Evolutionary conservation across 1,284 basidiomycete species (phyloP).

Genomic region (Naganishia albida): DNA sequence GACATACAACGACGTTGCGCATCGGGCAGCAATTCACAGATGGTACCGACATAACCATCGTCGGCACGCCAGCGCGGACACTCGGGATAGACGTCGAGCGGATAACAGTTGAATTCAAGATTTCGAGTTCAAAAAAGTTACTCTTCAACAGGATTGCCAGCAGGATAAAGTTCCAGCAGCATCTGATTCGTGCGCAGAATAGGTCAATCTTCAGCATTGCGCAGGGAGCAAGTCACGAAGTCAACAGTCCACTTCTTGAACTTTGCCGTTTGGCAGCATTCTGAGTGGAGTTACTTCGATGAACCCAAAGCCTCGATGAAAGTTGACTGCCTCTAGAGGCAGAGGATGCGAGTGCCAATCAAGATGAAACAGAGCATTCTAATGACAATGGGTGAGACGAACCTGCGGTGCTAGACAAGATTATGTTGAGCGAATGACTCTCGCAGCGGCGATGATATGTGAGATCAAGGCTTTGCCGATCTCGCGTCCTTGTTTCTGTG

Average conservation of each 20-base stretch:
- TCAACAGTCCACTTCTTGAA: neutral
- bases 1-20: neutral
- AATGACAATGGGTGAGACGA: neutral
- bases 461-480: slow-evolving; percentile 1
- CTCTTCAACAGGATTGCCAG: neutral
- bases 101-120: neutral
- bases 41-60: neutral
- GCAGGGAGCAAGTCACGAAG: neutral
- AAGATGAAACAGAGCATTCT: neutral
- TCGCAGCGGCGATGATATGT: too few relatives aligned
- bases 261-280: slow-evolving; percentile 1
- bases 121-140: neutral
- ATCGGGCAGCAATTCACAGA: neutral
- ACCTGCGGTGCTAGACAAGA: neutral
- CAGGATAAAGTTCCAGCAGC: neutral
- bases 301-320: slow-evolving; percentile 9
- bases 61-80: neutral
- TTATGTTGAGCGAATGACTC: neutral
- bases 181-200: neutral
- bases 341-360: neutral
- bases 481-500: neutral
- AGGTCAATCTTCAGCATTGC: neutral
- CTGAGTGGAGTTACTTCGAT: neutral
- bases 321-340: neutral
- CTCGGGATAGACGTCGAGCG: neutral